A percentile compares a stretch with the other conserved stretches of the same genome.
Evolutionary conservation across 2,329 filamentous ascomycete species (phyloP).

Genomic region (Exophiala mesophila): DNA sequence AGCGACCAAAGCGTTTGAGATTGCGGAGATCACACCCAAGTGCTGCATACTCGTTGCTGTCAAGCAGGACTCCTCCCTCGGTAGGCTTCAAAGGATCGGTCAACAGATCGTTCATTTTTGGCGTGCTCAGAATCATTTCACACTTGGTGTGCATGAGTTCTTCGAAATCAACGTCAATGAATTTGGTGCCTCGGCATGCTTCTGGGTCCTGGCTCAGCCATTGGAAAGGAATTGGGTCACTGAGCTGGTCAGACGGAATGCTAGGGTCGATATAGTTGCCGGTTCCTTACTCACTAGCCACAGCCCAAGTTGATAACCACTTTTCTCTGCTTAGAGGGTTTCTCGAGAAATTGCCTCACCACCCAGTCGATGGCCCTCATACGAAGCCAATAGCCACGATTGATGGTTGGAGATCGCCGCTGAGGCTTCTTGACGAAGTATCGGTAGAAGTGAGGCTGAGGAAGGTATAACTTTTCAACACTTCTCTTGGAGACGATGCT

Average conservation of each 20-base stretch:
- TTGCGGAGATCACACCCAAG: conserved; percentile 52
- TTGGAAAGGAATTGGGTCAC: conserved; percentile 83
- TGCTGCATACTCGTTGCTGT: conserved; percentile 24
- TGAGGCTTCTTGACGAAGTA: conserved; percentile 83
- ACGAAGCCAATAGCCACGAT: conserved; percentile 81
- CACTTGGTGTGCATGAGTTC: conserved; percentile 26
- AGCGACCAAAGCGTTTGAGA: conserved; percentile 54
- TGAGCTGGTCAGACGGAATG: conserved; percentile 35
- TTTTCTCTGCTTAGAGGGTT: conserved; percentile 35
- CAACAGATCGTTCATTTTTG: conserved; percentile 23
- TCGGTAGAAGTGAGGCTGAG: conserved; percentile 77
- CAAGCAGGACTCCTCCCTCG: conserved; percentile 17
- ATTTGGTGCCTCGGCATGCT: conserved; percentile 29
- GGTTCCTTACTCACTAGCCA: conserved; percentile 26
- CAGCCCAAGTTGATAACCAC: conserved; percentile 27
- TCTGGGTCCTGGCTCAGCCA: conserved; percentile 63
- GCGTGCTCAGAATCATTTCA: conserved; percentile 24
- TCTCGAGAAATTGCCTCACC: conserved; percentile 67
- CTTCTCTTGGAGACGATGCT: conserved; percentile 90
- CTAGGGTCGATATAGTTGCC: neutral
- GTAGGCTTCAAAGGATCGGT: conserved; percentile 5
- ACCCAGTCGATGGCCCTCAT: conserved; percentile 75
- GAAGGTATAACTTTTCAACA: conserved; percentile 82
- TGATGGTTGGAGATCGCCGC: conserved; percentile 80
- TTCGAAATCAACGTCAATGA: conserved; percentile 27